phyloP scores from a whole-genome alignment of 2,329 filamentous ascomycete genomes.

The Aspergillus arachidicola region DNA sequence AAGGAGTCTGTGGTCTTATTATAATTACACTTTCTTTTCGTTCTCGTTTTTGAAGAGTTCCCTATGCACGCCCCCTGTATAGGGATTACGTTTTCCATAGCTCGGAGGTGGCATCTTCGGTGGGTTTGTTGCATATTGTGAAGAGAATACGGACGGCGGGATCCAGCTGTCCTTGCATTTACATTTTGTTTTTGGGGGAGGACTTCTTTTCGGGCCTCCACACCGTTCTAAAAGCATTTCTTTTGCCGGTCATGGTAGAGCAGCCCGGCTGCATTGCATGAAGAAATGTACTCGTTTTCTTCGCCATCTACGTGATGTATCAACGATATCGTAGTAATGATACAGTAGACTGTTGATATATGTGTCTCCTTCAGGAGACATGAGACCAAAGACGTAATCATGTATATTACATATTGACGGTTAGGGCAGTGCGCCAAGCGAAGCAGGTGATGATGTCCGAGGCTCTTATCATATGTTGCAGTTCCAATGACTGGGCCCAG shows the following conservation, averaged over 20 bases:
- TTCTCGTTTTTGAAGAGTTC: background rate
- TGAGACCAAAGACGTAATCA: background rate
- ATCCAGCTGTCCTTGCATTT: slow-evolving; percentile 10
- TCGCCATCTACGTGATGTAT: background rate
- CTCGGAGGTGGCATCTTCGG: slow-evolving; percentile 2
- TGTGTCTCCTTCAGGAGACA: background rate
- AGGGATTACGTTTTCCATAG: background rate
- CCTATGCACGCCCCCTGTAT: background rate
- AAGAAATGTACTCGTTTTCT: background rate
- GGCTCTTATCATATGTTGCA: background rate
- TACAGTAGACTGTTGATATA: background rate
- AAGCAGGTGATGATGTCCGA: background rate
- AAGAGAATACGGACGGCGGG: slow-evolving; percentile 8
- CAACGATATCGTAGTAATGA: background rate
- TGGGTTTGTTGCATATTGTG: slow-evolving; percentile 6
- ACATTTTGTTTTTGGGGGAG: background rate
- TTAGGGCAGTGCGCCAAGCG: background rate
- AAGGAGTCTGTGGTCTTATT: slow-evolving; percentile 11
- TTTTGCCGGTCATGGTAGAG: slow-evolving; percentile 3
- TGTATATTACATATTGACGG: background rate
- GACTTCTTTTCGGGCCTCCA: background rate
- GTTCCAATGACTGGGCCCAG: background rate
- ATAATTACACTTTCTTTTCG: slow-evolving; percentile 8
- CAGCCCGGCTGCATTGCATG: slow-evolving; percentile 5
- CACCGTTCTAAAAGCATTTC: background rate